Evolutionary conservation across 1,284 basidiomycete genomes (phyloP).

Genomic region (Cryptococcus amylolentus): DNA sequence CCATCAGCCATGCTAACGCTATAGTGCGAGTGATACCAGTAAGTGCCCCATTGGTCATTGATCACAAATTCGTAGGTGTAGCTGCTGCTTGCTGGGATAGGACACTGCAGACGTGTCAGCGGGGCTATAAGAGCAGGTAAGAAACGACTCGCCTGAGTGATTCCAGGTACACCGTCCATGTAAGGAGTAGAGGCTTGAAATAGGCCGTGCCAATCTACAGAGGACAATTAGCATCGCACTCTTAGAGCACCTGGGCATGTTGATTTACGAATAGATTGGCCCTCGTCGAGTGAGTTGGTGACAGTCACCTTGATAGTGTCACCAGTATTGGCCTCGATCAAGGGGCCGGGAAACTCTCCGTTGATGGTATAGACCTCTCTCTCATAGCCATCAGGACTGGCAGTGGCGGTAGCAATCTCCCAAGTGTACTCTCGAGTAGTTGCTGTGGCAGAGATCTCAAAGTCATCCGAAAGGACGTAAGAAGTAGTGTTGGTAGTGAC

Average conservation of each 20-base stretch:
- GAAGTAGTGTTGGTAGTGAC: no score
- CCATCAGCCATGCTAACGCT: constrained; percentile 33
- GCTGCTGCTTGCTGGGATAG: constrained; percentile 52
- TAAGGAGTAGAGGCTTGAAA: constrained; percentile 22
- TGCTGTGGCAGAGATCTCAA: not conserved
- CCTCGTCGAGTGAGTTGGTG: constrained; percentile 24
- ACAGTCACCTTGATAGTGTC: constrained; percentile 31
- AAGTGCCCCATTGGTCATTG: constrained; percentile 27
- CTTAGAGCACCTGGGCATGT: not conserved
- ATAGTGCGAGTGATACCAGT: constrained; percentile 37
- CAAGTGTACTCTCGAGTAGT: constrained; percentile 13
- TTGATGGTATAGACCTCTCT: constrained; percentile 26
- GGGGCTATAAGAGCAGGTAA: not conserved
- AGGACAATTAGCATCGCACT: not conserved
- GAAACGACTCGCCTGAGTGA: constrained; percentile 22
- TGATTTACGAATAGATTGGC: constrained; percentile 24
- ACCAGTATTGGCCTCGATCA: constrained; percentile 36
- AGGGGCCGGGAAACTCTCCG: constrained; percentile 25
- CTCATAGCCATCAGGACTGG: constrained; percentile 20
- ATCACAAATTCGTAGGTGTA: constrained; percentile 53
- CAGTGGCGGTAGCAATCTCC: constrained; percentile 4
- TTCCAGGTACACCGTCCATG: constrained; percentile 35
- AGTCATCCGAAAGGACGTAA: no score
- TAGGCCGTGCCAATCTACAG: constrained; percentile 37
- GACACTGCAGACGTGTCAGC: constrained; percentile 44